Base-by-base conservation (phyloP, 2,329 filamentous ascomycete species). In the Trichoderma sp. region DNA sequence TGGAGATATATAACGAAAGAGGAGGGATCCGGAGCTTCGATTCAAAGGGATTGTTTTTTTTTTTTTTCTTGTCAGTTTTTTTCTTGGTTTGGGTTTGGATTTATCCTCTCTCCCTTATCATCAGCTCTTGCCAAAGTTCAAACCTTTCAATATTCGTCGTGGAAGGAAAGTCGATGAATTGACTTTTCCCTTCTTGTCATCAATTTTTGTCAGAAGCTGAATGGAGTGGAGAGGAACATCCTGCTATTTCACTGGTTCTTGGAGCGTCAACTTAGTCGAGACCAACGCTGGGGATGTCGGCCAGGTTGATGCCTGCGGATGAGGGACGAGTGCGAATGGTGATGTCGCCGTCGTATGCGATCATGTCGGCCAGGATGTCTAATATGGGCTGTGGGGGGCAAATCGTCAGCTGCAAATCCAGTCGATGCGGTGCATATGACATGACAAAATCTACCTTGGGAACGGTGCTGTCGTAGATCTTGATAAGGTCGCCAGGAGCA, bases 381-480 rank as follows among this genome's bases (percentile, higher is more conserved):
- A 99, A 89, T 75, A 98, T 92, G 70, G 94, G 89, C 91, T 95
- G 72, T 39, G 48, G 22, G 56, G 42, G 19, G 61, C 35, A 37
- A 12, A 48, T 29, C 25, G 64, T 37, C 52, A 56, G 57, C 39
- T 22, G 15, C 2, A n/a, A 22, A 5, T 27, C 50, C 15, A 42
- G 13, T 7, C 12, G 34, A 15, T 56, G 42, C 15, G 27, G 10
- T 48, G 42, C n/a, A 12, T 15, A 12, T 19, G 19, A 7, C 45
- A 34, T 32, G 13, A 37, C n/a, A 25, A 22, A 34, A 58, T 75
- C 70, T 74, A 93, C 94, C 91, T 97, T 97, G 74, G 94, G 91
- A 54, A 98, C 94, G 35, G 95, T 98, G 88, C 97, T 97, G 81
- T 99, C 95, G 82, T 99, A 99, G 80, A 99, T 97, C 76, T 87